A percentile compares a stretch with the other conserved stretches of the same genome.
Evolutionary conservation across 2,329 filamentous ascomycete species (phyloP).

Genomic region (Pseudocercospora ulei): DNA sequence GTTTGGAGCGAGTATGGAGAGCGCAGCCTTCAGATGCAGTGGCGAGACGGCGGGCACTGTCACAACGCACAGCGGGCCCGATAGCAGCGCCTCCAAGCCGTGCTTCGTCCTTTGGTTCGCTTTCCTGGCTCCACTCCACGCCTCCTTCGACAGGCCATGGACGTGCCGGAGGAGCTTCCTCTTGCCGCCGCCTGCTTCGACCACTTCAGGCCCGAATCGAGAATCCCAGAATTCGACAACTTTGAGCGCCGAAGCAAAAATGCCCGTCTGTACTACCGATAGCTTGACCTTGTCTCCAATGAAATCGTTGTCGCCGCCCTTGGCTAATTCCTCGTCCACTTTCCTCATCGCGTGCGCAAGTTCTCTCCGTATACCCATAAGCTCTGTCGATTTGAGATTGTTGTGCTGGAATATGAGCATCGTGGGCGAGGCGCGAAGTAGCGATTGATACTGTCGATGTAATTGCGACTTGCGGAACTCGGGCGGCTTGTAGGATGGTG

Average conservation of each 20-base stretch:
- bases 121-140: slow-evolving; percentile 43
- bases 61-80: slow-evolving; percentile 70
- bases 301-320: slow-evolving; percentile 54
- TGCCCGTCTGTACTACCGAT: slow-evolving; percentile 77
- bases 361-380: slow-evolving; percentile 62
- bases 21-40: slow-evolving; percentile 67
- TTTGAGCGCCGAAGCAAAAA: slow-evolving; percentile 74
- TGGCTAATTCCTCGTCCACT: slow-evolving; percentile 50
- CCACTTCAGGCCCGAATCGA: slow-evolving; percentile 19
- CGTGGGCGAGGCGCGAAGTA: slow-evolving; percentile 74
- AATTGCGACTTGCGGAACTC: slow-evolving; percentile 87
- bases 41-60: slow-evolving; percentile 76
- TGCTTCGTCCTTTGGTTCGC: slow-evolving; percentile 35
- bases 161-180: slow-evolving; percentile 28
- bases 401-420: slow-evolving; percentile 80
- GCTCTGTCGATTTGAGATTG: slow-evolving; percentile 65
- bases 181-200: slow-evolving; percentile 17
- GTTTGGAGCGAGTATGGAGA: slow-evolving; percentile 66
- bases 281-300: slow-evolving; percentile 47
- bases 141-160: slow-evolving; percentile 51
- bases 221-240: slow-evolving; percentile 69
- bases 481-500: slow-evolving; percentile 74
- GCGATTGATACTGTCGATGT: slow-evolving; percentile 72
- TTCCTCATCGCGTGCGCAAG: slow-evolving; percentile 52
- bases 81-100: slow-evolving; percentile 63